Evolutionary conservation across 2,329 filamentous ascomycete genomes (phyloP).

Genomic region (Aspergillus ochraceoroseus): DNA sequence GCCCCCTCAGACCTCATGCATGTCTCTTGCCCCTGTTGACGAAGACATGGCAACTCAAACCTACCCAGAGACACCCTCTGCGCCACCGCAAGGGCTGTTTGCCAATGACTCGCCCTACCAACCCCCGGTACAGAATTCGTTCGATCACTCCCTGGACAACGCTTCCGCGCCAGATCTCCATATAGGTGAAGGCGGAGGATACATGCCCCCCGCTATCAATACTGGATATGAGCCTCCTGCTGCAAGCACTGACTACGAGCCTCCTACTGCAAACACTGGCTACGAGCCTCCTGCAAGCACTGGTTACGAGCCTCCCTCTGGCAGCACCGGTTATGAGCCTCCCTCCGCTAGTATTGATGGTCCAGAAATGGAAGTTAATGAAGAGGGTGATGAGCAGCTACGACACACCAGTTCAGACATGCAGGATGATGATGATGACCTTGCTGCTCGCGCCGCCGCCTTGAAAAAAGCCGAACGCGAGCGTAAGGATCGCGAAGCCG

Average conservation of each 20-base stretch:
- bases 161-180: constrained; percentile 21
- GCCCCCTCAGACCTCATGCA: constrained; percentile 37
- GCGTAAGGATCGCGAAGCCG: constrained; percentile 71
- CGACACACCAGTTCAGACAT: constrained; percentile 73
- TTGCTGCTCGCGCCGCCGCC: constrained; percentile 53
- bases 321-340: constrained; percentile 34
- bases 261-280: constrained; percentile 24
- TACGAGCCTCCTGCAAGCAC: constrained; percentile 41
- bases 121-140: constrained; percentile 18
- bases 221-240: constrained; percentile 38
- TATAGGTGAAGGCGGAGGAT: constrained; percentile 28
- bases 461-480: constrained; percentile 57
- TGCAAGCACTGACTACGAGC: constrained; percentile 35
- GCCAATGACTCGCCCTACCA: constrained; percentile 31
- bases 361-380: constrained; percentile 44
- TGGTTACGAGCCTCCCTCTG: too few species aligned
- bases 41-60: constrained; percentile 33
- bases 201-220: constrained; percentile 30
- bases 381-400: constrained; percentile 54
- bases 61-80: constrained; percentile 19
- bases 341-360: constrained; percentile 35
- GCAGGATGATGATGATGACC: constrained; percentile 68
- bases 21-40: constrained; percentile 40
- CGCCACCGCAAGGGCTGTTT: constrained; percentile 22
- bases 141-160: constrained; percentile 23